Base-by-base conservation (phyloP, 2,329 filamentous ascomycete genomes). In the Aspergillus vadensis region DNA sequence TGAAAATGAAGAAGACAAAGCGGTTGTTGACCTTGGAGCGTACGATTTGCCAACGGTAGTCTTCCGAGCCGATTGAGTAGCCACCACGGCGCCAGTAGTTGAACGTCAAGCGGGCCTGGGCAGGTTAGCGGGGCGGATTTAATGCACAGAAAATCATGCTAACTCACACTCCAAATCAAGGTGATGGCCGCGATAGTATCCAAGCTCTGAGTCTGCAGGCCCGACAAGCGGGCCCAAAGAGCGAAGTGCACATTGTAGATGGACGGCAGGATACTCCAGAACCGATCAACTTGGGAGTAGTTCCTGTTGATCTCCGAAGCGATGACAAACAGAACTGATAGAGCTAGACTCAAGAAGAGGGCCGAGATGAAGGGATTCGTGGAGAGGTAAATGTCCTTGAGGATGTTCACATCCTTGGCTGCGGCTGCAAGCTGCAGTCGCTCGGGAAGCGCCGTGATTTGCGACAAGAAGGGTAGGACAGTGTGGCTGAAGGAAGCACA, bases 61-160 rank as follows among this genome's bases (percentile, higher is more conserved):
- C 95, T 77, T 99, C 94, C 15, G 90, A 93, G 39, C 95, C 94
- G 65, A 93, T 82, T 15, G 83, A 81, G 75, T 99, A 99, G 23
- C 95, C 95, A 41, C 95, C 95, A 76, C 91, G 96, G 60, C 95
- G 89, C 88, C 91, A 97, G 80, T 97, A 99, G 79, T 99, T 99
- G 82, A 86, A 98, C 2, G 94, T 98, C 77, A 99, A 81, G 10
- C 95, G 90, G 60, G 80, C 74, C 91, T 92, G 66, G 19, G 52
- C 15, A 50, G 30, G 62, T 76, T 50, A 73, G 70, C 55, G 10
- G 0, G 27, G 19, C 19, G 27, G 14, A 23, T 36, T 10, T 32
- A 19, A 27, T 27, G 6, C 3, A 44, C 14, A 5, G 32, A 25
- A 2, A 7, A 19, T 7, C 14, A 15, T 7, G 21, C 9, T 4